phyloP scores from a whole-genome alignment of 192 early-diverging fungal species.

The Gaertneriomyces sp. region DNA sequence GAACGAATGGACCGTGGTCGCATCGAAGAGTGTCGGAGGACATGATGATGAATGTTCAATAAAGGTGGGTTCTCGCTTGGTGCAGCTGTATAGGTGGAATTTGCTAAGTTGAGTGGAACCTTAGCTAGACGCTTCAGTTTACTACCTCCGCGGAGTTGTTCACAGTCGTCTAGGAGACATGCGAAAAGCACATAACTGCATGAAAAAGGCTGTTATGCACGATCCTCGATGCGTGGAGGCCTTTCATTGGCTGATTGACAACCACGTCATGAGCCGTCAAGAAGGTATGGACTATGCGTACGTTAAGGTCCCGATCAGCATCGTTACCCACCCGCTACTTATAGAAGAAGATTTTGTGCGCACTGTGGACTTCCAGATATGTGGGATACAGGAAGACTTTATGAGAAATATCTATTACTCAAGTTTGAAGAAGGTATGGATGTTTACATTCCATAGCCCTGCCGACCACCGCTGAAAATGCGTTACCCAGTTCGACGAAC shows the following conservation, averaged over 20 bases:
- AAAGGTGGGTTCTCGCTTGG: too few relatives aligned
- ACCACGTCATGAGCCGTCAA: conserved; percentile 56
- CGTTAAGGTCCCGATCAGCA: too few relatives aligned
- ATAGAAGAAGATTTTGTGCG: conserved; percentile 14
- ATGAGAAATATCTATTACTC: conserved; percentile 3
- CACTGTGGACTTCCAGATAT: conserved; percentile 5
- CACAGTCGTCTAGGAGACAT: conserved; percentile 47
- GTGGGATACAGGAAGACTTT: conserved; percentile 11
- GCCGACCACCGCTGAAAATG: too few relatives aligned
- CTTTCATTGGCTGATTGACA: conserved; percentile 49
- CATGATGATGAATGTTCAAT: too few relatives aligned
- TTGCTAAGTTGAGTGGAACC: neutral
- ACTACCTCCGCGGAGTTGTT: conserved; percentile 56
- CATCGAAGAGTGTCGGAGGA: neutral
- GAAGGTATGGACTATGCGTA: conserved; percentile 48
- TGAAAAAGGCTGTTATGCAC: conserved; percentile 55
- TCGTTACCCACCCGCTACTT: neutral
- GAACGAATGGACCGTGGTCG: neutral
- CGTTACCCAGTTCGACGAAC: conserved; percentile 12
- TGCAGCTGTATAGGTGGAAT: too few relatives aligned
- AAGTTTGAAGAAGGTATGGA: conserved; percentile 6
- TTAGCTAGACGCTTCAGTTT: conserved; percentile 47
- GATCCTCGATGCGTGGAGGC: conserved; percentile 71
- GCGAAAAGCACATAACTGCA: conserved; percentile 54
- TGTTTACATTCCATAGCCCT: too few relatives aligned